These are phyloP conservation scores for Yamadazyma spencermartinsiae DNA, from an alignment of 1,139 yeast genomes.

Conservation along the genomic window DNA sequence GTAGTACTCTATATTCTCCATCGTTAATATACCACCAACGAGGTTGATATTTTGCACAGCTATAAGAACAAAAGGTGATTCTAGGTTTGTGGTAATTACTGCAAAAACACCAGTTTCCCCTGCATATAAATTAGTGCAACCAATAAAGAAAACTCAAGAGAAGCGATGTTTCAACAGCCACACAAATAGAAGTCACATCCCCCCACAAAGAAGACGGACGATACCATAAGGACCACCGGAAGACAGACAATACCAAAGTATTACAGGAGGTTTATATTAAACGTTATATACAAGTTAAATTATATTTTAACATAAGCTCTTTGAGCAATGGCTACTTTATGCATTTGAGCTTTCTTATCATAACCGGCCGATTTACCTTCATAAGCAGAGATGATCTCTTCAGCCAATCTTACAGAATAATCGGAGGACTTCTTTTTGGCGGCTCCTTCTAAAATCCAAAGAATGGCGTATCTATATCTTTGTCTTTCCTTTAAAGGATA, in stretches of 20 bases:
- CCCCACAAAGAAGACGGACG: too few species aligned
- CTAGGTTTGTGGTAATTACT: neutral
- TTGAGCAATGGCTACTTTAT: conserved; percentile 79
- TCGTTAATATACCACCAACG: neutral
- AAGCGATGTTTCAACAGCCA: neutral
- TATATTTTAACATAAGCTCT: conserved; percentile 66
- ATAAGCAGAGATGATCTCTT: conserved; percentile 77
- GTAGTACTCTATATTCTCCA: conserved; percentile 12
- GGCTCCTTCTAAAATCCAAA: conserved; percentile 87
- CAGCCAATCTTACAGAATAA: conserved; percentile 85
- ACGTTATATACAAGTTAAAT: conserved; percentile 9
- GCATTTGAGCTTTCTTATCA: conserved; percentile 82
- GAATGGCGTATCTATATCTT: conserved; percentile 81
- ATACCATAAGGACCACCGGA: neutral
- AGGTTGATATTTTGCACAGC: conserved; percentile 5
- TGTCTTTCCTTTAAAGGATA: conserved; percentile 81
- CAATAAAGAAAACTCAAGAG: neutral
- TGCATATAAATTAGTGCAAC: neutral
- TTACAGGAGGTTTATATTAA: neutral
- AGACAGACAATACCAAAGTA: neutral
- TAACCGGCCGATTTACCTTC: conserved; percentile 82
- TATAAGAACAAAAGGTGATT: neutral
- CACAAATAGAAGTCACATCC: too few species aligned
- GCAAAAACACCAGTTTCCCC: neutral
- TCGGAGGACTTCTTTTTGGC: conserved; percentile 76